phyloP scores from a whole-genome alignment of 2,329 filamentous ascomycete genomes.

The Penicillium frequentans region DNA sequence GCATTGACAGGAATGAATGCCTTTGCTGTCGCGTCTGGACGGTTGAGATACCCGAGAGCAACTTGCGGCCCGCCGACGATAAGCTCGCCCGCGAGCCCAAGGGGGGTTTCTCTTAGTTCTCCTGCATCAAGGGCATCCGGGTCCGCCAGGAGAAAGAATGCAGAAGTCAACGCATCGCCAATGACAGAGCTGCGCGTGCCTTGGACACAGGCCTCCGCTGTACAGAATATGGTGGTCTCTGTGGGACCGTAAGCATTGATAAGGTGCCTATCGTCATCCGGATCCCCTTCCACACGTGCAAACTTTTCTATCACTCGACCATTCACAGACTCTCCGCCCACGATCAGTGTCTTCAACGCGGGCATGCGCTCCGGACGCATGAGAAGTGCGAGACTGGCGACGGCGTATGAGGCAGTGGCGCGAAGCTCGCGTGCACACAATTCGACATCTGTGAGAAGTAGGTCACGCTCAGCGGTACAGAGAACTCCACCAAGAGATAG shows the following conservation, averaged over 20 bases:
- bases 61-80: conserved; percentile 38
- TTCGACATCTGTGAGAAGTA: neutral
- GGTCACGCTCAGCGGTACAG: neutral
- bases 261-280: neutral
- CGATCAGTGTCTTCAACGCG: neutral
- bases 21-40: conserved; percentile 23
- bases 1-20: conserved; percentile 25
- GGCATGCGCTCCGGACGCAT: neutral
- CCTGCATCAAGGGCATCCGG: conserved; percentile 27
- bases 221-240: conserved; percentile 33
- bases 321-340: neutral
- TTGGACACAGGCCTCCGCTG: conserved; percentile 22
- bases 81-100: conserved; percentile 48
- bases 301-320: conserved; percentile 3
- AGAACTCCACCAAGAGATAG: neutral
- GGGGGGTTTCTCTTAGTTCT: conserved; percentile 31
- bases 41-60: conserved; percentile 31
- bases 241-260: conserved; percentile 37
- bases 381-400: conserved; percentile 1
- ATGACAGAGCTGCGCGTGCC: conserved; percentile 36
- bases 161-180: conserved; percentile 37
- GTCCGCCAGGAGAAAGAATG: conserved; percentile 32
- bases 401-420: neutral
- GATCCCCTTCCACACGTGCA: neutral
- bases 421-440: neutral